Evolutionary conservation across 257 asterid genomes (phyloP).

Genomic region (Ophiorrhiza pumila): DNA sequence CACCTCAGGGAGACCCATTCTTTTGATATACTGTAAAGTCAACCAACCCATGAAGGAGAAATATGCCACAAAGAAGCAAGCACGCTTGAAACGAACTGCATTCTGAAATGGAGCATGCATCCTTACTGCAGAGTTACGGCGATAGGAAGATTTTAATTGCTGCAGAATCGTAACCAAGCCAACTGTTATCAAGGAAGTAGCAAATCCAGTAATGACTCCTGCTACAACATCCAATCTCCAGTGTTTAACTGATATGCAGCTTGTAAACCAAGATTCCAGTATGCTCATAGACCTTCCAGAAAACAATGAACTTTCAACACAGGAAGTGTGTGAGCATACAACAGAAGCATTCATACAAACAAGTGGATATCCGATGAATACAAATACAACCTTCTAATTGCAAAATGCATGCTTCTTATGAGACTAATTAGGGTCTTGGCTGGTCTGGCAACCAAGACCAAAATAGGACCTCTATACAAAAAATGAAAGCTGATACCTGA

Average conservation of each 20-base stretch:
- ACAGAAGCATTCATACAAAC: constrained; percentile 1
- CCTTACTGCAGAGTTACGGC: constrained; percentile 33
- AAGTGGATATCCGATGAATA: background rate
- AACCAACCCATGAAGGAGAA: constrained; percentile 80
- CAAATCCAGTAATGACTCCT: constrained; percentile 58
- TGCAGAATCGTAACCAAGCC: constrained; percentile 39
- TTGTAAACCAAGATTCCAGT: constrained; percentile 46
- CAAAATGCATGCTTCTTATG: background rate
- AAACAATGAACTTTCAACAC: constrained; percentile 11
- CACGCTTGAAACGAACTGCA: constrained; percentile 42
- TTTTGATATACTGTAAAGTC: constrained; percentile 57
- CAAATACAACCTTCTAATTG: background rate
- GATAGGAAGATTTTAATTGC: constrained; percentile 33
- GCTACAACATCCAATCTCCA: constrained; percentile 78
- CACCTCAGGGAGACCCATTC: constrained; percentile 55
- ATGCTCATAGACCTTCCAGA: constrained; percentile 64
- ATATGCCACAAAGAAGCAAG: constrained; percentile 62
- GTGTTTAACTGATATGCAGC: constrained; percentile 28
- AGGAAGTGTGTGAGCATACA: background rate
- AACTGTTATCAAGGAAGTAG: constrained; percentile 50
- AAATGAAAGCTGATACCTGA: background rate
- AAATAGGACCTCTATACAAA: background rate
- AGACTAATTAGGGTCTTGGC: background rate
- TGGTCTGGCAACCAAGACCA: background rate
- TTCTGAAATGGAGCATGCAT: constrained; percentile 23